Evolutionary conservation across 306 rosid genomes (phyloP).

Genomic region (Quercus berberidifolia): DNA sequence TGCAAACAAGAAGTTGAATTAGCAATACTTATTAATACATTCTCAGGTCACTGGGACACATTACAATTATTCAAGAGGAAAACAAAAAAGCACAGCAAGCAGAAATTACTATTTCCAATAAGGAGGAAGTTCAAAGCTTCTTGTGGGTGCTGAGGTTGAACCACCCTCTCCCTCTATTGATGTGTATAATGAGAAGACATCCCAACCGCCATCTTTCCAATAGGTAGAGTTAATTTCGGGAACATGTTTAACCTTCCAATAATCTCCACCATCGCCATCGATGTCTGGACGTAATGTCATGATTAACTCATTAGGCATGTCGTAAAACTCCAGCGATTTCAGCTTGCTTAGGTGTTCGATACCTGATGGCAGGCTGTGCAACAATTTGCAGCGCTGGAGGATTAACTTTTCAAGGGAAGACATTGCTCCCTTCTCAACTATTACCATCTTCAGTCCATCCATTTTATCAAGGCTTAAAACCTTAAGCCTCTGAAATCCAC

Average conservation of each 20-base stretch:
- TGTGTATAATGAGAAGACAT: slow-evolving; percentile 19
- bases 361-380: slow-evolving; percentile 59
- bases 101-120: not conserved
- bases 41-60: no score
- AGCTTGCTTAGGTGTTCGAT: slow-evolving; percentile 44
- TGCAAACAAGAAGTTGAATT: no score
- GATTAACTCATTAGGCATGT: slow-evolving; percentile 63
- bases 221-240: no score
- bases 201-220: no score
- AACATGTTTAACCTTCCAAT: no score
- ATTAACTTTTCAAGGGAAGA: slow-evolving; percentile 52
- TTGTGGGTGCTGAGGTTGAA: no score
- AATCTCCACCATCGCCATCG: slow-evolving; percentile 8
- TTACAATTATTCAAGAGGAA: no score
- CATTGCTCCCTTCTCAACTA: slow-evolving; percentile 56
- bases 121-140: not conserved
- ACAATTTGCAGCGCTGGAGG: slow-evolving; percentile 45
- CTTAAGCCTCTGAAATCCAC: slow-evolving; percentile 57
- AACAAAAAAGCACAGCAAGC: not conserved
- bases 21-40: no score
- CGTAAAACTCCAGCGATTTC: slow-evolving; percentile 50
- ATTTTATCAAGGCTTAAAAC: slow-evolving; percentile 55
- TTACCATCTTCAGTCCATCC: slow-evolving; percentile 42
- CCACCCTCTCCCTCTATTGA: not conserved
- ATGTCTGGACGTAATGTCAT: slow-evolving; percentile 38